phyloP scores from a whole-genome alignment of 495 filamentous ascomycete genomes.

The Lentithecium fluviatile region DNA sequence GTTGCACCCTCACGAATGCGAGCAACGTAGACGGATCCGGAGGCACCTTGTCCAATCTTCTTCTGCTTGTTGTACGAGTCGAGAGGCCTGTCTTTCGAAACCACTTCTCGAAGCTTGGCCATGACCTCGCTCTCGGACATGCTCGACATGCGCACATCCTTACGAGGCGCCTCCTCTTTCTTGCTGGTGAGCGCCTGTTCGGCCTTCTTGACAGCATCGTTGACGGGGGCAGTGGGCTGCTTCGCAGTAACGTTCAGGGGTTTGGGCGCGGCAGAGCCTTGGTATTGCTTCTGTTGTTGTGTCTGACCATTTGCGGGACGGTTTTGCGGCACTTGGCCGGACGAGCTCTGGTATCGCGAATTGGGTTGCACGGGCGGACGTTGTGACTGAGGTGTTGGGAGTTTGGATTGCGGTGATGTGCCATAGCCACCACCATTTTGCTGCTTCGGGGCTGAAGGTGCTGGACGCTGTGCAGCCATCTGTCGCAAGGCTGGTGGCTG shows the following conservation, averaged over 20 bases:
- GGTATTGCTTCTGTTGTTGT: conserved; percentile 33
- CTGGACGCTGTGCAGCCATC: conserved; percentile 56
- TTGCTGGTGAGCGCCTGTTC: conserved; percentile 79
- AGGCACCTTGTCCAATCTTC: conserved; percentile 98
- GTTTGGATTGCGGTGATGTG: conserved; percentile 26
- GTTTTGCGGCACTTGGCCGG: conserved; percentile 21
- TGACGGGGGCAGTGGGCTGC: conserved; percentile 55
- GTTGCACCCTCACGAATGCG: conserved; percentile 77
- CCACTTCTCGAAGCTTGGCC: conserved; percentile 86
- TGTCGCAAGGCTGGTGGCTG: conserved; percentile 48
- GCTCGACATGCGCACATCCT: conserved; percentile 92
- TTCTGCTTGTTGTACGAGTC: conserved; percentile 96
- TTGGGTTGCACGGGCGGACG: conserved; percentile 31
- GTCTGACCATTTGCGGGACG: conserved; percentile 27
- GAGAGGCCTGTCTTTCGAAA: conserved; percentile 88
- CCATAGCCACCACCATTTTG: conserved; percentile 36
- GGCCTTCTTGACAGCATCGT: conserved; percentile 73
- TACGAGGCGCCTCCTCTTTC: conserved; percentile 65
- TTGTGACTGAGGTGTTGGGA: conserved; percentile 40
- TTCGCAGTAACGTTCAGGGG: conserved; percentile 88
- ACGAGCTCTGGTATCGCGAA: conserved; percentile 26
- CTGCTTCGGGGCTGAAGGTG: conserved; percentile 55
- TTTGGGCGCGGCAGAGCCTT: conserved; percentile 59
- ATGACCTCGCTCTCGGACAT: conserved; percentile 98
- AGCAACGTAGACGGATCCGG: conserved; percentile 95